Base-by-base conservation (phyloP, 129 eudicot genomes). In the Apium graveolens region DNA sequence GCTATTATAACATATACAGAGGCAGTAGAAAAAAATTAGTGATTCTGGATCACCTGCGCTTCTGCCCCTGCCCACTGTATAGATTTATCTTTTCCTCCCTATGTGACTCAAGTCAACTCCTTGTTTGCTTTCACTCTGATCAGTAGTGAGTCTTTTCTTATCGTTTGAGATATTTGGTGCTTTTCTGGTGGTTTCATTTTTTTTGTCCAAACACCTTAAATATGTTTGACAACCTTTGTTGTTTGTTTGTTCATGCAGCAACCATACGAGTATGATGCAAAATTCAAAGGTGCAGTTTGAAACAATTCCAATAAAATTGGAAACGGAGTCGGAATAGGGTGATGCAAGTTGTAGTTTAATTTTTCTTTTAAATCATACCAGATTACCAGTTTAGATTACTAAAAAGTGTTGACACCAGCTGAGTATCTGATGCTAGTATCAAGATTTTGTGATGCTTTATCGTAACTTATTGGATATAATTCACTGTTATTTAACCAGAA, bases 211-310 rank as follows among this genome's bases (percentile, higher is more conserved):
- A 53, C 1, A 53, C 24, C 63, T 53, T 53, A 21, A 21, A 7
- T n/a, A 24, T 57, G 66, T 57, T n/a, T n/a, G 66, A 55, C 63
- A 55, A 57, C 26, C 57, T 16, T 49, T 4, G 0, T 49, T 17
- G 18, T 20, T 63, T 62, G 51, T 24, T 34, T 81, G 18, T 62
- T 62, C 6, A 11, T 84, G 85, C 91, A 92, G 97, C 97, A 92
- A 92, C 90, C 97, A 17, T 92, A 90, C 79, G 97, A 92, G 83
- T 92, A 87, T 72, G 97, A 92, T 79, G 97, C 97, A 42, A 92
- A 92, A 81, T 92, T 92, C 83, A 92, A 87, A 78, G 91, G 91
- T 3, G 31, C 87, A 21, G 91, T 80, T 44, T 92, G 82, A 90
- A 44, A 24, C n/a, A 16, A 14, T 5, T 32, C 24, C 39, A 29